Evolutionary conservation across 257 asterid species (phyloP).

Genomic region (Ajuga chamaepitys): DNA sequence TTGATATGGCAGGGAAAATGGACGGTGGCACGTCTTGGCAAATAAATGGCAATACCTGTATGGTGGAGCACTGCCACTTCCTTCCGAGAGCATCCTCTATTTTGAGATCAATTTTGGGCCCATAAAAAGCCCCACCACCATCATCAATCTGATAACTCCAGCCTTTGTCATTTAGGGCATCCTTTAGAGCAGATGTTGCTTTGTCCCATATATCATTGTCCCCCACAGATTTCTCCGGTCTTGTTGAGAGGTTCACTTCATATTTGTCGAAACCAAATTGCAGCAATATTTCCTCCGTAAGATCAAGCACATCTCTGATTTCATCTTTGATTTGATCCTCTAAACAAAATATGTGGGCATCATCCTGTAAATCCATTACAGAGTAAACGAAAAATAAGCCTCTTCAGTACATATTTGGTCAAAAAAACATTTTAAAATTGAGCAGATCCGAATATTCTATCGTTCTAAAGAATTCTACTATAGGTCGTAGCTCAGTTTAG

Average conservation of each 20-base stretch:
- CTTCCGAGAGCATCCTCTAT: conserved; percentile 98
- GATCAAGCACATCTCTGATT: conserved; percentile 88
- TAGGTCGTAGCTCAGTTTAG: not conserved
- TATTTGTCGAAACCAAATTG: conserved; percentile 87
- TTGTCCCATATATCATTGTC: conserved; percentile 75
- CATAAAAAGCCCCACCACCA: conserved; percentile 98
- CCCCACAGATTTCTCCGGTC: conserved; percentile 94
- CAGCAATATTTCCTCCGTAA: conserved; percentile 81
- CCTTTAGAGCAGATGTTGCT: conserved; percentile 81
- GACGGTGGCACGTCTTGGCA: not conserved
- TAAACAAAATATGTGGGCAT: conserved; percentile 92
- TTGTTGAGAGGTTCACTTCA: conserved; percentile 90
- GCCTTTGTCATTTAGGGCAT: conserved; percentile 84
- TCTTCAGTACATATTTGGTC: not conserved
- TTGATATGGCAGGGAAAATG: not conserved
- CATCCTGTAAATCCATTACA: conserved; percentile 59
- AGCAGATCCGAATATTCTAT: not conserved
- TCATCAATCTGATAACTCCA: conserved; percentile 85
- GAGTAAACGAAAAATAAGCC: conserved; percentile 9
- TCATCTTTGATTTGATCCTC: conserved; percentile 91
- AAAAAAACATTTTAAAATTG: not conserved
- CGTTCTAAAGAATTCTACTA: no score
- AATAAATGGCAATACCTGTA: conserved; percentile 69
- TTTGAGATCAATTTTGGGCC: conserved; percentile 96
- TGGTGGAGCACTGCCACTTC: conserved; percentile 98